Base-by-base conservation (phyloP, 257 asterid species). In the Eucommia ulmoides region DNA sequence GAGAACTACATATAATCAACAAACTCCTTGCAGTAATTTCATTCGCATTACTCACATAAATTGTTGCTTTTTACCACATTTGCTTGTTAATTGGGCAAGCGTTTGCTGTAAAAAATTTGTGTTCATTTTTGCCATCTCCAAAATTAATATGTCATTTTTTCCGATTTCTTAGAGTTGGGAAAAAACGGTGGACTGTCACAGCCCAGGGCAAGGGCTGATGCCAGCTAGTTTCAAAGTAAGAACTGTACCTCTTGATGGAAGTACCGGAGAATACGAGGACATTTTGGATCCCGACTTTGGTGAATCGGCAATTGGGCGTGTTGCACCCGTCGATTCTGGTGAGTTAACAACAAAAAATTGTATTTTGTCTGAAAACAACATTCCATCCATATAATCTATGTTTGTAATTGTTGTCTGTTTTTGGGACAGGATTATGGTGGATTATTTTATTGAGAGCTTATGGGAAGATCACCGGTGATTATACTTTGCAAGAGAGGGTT, bases 241-340 rank as follows among this genome's bases (percentile, higher is more conserved):
- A 69, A 51, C 56, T 19, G 57, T 65, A 59, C 88, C 92, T 53
- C 76, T 75, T 19, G 78, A 73, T 10, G 92, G 83, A 58, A 67
- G 58, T 53, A 70, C 58, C 45, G 85, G 78, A 50, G 93, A 78
- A 52, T 69, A 68, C 24, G 75, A 74, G 73, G 94, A 84, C 57
- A 67, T 78, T 62, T 75, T 72, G 51, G 93, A 81, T 74, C 88
- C 93, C 2, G 93, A 84, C 64, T 78, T 84, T 64, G 94, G 93
- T 35, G 94, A 84, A 78, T 80, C 78, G 0, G 93, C 92, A 61
- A 80, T 84, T 54, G 94, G 92, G 23, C 83, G 95, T 52, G 95
- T 81, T 52, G 93, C 93, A 20, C 95, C 93, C 16, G 93, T 82
- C 55, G 95, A 85, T 66, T 85, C 93, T 1, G 91, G 95, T 81